Base-by-base conservation (phyloP, 805 yeast species). In the Maudiozyma saulgeensis region DNA sequence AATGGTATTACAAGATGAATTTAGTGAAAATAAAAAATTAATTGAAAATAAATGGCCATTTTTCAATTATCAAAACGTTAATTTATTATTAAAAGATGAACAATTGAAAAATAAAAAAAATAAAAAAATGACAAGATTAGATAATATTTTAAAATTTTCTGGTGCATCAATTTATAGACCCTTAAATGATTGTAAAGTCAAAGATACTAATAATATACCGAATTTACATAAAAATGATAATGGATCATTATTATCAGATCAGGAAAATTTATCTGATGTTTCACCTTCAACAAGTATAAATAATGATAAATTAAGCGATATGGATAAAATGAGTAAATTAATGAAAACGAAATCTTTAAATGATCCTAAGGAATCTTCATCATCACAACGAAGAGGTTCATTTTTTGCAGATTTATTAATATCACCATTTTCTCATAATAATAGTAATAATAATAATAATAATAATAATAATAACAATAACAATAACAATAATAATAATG, bases 21-120 rank as follows among this genome's bases (percentile, higher is more conserved):
- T 76, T 51, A 61, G 64, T 40, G 98, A 91, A 56, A 63, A 74
- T 16, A 76, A 75, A 51, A 82, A 77, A 46, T 60, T 89, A 18
- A 75, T 86, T 28, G 74, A 78, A 45, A 96, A 90, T 62, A 80
- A 84, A 11, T 91, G 98, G 98, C 90, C 95, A 0, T 88, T 91
- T 62, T 90, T 79, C 73, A 42, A 49, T 23, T 35, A 28, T 25
- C 45, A 49, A 5, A 18, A 46, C 2, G 11, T 28, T 16, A 26
- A 34, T 15, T 12, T 34, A 11, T n/a, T 34, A 9, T 13, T 32
- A 23, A 34, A 44, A 13, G 9, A 21, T 23, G 32, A 28, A 28
- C 32, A 28, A 28, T 28, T 11, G 12, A 28, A 28, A 11, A 28
- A 8, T 11, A 28, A 28, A 28, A 11, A 28, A 4, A 28, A 28